Percentiles rank a stretch among this genome's conserved stretches.
phyloP scores from a whole-genome alignment of 1,284 basidiomycete genomes.

The Apiotrichum mycotoxinovorans region DNA sequence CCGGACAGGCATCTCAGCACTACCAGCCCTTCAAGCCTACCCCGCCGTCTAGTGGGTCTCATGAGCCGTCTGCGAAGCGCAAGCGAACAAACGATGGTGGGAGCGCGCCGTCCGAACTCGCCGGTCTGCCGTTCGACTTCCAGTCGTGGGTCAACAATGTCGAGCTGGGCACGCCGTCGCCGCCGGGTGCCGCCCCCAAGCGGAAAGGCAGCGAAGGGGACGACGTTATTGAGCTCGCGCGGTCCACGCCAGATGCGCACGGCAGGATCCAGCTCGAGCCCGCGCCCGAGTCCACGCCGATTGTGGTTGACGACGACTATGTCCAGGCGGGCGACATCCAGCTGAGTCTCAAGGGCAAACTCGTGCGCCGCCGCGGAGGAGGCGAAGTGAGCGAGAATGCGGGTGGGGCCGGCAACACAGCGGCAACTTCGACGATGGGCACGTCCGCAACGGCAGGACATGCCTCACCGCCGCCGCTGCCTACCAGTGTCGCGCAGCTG shows the following conservation, averaged over 20 bases:
- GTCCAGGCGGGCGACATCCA: neutral
- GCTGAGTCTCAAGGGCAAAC: neutral
- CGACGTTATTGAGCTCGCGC: constrained; percentile 3
- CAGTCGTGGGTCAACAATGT: neutral
- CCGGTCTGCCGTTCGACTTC: constrained; percentile 2
- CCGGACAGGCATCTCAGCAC: neutral
- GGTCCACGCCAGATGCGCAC: neutral
- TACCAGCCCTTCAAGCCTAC: neutral
- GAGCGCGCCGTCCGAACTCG: neutral
- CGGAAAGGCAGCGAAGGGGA: neutral
- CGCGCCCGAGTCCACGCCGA: neutral
- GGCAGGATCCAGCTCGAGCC: neutral
- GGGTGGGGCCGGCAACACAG: no score
- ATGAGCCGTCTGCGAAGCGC: neutral
- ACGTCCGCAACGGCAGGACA: no score
- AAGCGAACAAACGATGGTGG: neutral
- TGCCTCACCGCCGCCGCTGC: neutral
- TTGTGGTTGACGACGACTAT: neutral
- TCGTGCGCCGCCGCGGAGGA: neutral
- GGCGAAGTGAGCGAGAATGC: neutral
- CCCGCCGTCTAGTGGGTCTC: neutral
- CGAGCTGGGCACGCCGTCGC: neutral
- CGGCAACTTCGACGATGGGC: no score
- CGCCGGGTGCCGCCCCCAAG: neutral
- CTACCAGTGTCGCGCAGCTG: neutral